Evolutionary conservation across 2,329 filamentous ascomycete genomes (phyloP).

Genomic region (Lachnellula occidentalis): DNA sequence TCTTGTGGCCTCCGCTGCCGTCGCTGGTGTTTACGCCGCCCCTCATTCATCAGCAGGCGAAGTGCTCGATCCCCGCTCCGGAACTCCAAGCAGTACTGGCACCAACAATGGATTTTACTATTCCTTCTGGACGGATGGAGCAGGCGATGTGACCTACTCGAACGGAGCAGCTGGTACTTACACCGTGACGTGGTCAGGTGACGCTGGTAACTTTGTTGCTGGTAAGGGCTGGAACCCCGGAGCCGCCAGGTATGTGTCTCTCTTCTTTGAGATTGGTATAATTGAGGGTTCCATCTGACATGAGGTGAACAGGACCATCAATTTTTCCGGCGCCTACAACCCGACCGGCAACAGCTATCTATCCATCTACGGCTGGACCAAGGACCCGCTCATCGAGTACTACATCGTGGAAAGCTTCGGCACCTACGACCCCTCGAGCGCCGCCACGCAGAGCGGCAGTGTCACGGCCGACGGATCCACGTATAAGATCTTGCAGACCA

Average conservation of each 20-base stretch:
- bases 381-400: conserved; percentile 28
- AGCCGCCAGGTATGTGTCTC: conserved; percentile 12
- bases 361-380: conserved; percentile 51
- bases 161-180: conserved; percentile 45
- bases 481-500: conserved; percentile 41
- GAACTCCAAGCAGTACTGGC: conserved; percentile 44
- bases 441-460: conserved; percentile 42
- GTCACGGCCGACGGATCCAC: conserved; percentile 46
- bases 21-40: conserved; percentile 14
- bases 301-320: conserved; percentile 33
- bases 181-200: conserved; percentile 43
- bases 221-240: conserved; percentile 46
- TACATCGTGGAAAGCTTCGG: conserved; percentile 49
- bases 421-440: conserved; percentile 38
- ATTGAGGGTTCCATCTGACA: background rate
- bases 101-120: conserved; percentile 55
- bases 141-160: conserved; percentile 45
- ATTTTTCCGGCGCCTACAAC: conserved; percentile 37
- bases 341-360: conserved; percentile 43
- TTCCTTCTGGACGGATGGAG: conserved; percentile 53
- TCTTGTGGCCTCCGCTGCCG: conserved; percentile 9
- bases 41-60: conserved; percentile 3
- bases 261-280: too few species aligned
- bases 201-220: conserved; percentile 41
- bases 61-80: conserved; percentile 3